A percentile compares a stretch with the other conserved stretches of the same genome.
phyloP scores from a whole-genome alignment of 108 stramenopile genomes.

The Fistulifera pelliculosa region DNA sequence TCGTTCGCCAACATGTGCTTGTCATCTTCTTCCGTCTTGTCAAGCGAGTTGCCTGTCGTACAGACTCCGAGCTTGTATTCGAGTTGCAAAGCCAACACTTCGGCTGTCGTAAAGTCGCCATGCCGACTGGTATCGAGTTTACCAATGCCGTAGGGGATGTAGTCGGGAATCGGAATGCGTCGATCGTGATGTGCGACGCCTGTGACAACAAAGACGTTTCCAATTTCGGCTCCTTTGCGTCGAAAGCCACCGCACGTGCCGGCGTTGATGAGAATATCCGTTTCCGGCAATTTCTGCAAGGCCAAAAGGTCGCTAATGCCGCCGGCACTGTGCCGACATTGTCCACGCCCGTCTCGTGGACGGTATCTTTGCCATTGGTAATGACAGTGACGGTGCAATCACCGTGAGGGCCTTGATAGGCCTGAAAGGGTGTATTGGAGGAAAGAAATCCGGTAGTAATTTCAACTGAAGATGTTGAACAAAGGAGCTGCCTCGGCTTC shows the following conservation, averaged over 20 bases:
- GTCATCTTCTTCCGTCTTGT: constrained; percentile 73
- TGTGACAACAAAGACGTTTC: constrained; percentile 86
- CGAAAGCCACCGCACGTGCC: constrained; percentile 95
- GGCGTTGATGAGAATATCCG: constrained; percentile 78
- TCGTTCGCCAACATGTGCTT: constrained; percentile 71
- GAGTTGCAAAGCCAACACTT: constrained; percentile 25
- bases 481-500: constrained; percentile 90
- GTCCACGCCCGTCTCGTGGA: constrained; percentile 83
- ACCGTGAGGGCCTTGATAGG: constrained; percentile 66
- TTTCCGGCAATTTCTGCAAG: constrained; percentile 36
- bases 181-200: constrained; percentile 92
- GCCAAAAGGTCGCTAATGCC: constrained; percentile 70
- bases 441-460: constrained; percentile 55
- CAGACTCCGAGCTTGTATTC: constrained; percentile 81
- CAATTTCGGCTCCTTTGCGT: constrained; percentile 83
- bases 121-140: constrained; percentile 28
- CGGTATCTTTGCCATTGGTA: constrained; percentile 81
- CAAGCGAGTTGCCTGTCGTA: constrained; percentile 90
- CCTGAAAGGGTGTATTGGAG: constrained; percentile 66
- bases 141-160: constrained; percentile 80
- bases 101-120: constrained; percentile 10
- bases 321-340: constrained; percentile 93
- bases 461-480: constrained; percentile 66
- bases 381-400: constrained; percentile 81
- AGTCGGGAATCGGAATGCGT: constrained; percentile 93